These are phyloP conservation scores for Amanita brunnescens DNA, from an alignment of 768 basidiomycete species.

Conservation along the genomic window DNA sequence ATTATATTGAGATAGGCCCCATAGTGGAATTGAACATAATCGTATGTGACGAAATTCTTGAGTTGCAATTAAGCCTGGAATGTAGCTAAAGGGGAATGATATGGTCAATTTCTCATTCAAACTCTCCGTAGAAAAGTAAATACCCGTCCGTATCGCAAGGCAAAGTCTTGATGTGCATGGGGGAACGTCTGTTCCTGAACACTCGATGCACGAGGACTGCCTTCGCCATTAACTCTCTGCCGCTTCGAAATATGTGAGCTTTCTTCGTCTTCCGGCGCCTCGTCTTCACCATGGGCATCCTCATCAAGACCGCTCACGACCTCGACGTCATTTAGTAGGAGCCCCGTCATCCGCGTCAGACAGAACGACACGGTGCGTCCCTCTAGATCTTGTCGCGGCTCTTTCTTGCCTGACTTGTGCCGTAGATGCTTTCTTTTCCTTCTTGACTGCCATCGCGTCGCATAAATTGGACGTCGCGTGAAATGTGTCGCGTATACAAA, in stretches of 20 bases:
- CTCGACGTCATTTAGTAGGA: not conserved
- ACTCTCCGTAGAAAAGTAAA: slow-evolving; percentile 9
- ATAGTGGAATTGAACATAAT: slow-evolving; percentile 80
- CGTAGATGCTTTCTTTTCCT: not conserved
- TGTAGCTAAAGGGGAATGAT: slow-evolving; percentile 45
- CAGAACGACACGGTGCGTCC: slow-evolving; percentile 12
- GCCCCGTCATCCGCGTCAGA: slow-evolving; percentile 1
- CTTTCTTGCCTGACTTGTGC: not conserved
- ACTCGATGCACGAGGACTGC: slow-evolving; percentile 31
- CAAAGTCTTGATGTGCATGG: slow-evolving; percentile 47
- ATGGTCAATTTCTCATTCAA: too few relatives aligned
- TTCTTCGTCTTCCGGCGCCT: slow-evolving; percentile 23
- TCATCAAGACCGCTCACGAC: slow-evolving; percentile 6
- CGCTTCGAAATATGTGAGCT: slow-evolving; percentile 52
- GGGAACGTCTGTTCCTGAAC: too few relatives aligned
- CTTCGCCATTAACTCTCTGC: slow-evolving; percentile 51
- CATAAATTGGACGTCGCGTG: not conserved
- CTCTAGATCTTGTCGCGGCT: slow-evolving; percentile 3
- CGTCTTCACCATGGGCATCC: too few relatives aligned
- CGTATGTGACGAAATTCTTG: slow-evolving; percentile 92
- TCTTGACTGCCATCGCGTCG: slow-evolving; percentile 6
- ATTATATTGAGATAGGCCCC: slow-evolving; percentile 97
- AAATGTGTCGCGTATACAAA: not conserved
- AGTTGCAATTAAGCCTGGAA: slow-evolving; percentile 93
- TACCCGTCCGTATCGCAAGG: slow-evolving; percentile 71